phyloP scores from a whole-genome alignment of 2,329 filamentous ascomycete genomes.

The Hortaea sp. region DNA sequence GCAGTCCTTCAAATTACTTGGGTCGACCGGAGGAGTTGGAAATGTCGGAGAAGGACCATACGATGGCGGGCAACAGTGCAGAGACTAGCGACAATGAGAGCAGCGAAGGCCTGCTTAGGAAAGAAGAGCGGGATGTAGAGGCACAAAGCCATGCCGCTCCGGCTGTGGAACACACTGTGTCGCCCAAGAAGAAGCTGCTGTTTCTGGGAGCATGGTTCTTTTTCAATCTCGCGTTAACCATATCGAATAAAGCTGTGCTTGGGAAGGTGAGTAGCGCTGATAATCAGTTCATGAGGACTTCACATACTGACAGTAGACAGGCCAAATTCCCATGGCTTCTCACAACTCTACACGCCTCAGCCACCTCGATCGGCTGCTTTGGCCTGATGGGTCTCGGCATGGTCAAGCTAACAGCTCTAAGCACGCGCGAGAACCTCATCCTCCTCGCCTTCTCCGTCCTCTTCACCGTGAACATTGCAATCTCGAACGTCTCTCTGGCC shows the following conservation, averaged over 20 bases:
- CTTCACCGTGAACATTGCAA: conserved; percentile 53
- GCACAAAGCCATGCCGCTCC: not conserved
- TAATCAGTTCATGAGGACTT: not conserved
- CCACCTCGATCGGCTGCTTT: conserved; percentile 45
- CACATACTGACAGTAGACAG: conserved; percentile 26
- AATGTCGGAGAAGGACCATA: not conserved
- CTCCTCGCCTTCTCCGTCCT: conserved; percentile 49
- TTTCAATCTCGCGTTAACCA: conserved; percentile 40
- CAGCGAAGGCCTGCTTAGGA: not conserved
- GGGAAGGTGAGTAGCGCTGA: not conserved
- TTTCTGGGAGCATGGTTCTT: conserved; percentile 37
- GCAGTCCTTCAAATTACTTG: not conserved
- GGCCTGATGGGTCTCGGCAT: conserved; percentile 42
- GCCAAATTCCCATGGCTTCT: conserved; percentile 52
- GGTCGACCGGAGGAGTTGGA: not conserved
- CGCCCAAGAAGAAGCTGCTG: conserved; percentile 13
- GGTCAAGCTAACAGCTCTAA: conserved; percentile 44
- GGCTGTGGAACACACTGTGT: conserved; percentile 13
- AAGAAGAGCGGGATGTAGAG: not conserved
- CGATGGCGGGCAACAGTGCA: not conserved
- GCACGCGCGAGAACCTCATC: conserved; percentile 42
- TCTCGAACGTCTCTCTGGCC: conserved; percentile 49
- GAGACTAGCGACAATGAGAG: not conserved
- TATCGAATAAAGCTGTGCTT: conserved; percentile 51
- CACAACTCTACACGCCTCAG: conserved; percentile 48